Percentiles rank a stretch among this genome's conserved stretches.
Conservation (phyloP, 2,329 filamentous ascomycete genomes). For the Basipetospora sp. region DNA sequence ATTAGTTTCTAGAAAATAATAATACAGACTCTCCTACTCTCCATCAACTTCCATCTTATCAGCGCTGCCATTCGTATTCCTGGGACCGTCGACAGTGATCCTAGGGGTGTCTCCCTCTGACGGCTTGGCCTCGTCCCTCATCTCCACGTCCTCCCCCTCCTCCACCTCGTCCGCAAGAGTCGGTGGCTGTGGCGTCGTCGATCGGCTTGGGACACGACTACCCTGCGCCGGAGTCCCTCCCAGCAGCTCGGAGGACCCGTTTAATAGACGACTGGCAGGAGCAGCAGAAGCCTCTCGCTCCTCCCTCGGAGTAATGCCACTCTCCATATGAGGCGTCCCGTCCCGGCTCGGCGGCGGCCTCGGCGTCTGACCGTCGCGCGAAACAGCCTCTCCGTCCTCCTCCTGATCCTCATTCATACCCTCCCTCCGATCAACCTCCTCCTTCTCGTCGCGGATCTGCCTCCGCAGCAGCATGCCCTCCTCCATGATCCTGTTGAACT, state of each 20-base stretch:
- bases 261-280: not conserved
- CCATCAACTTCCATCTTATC: conserved; percentile 55
- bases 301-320: not conserved
- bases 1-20: too few relatives aligned
- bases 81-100: conserved; percentile 35
- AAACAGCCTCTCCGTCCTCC: conserved; percentile 34
- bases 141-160: conserved; percentile 42
- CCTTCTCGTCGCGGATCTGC: conserved; percentile 86
- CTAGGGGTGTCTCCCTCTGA: conserved; percentile 31
- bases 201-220: conserved; percentile 20
- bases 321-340: conserved; percentile 4
- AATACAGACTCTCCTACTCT: conserved; percentile 4
- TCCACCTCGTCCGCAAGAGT: conserved; percentile 18
- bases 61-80: conserved; percentile 18
- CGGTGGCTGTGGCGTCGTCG: conserved; percentile 15
- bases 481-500: conserved; percentile 78
- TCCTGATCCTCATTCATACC: conserved; percentile 60
- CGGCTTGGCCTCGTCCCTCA: conserved; percentile 32
- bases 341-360: conserved; percentile 31
- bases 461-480: conserved; percentile 77
- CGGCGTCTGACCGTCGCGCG: conserved; percentile 33
- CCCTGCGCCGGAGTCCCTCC: conserved; percentile 8
- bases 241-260: conserved; percentile 4
- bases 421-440: conserved; percentile 77
- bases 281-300: not conserved